Evolutionary conservation across 192 early-diverging fungal species (phyloP).

Genomic region (Coemansia sp.): DNA sequence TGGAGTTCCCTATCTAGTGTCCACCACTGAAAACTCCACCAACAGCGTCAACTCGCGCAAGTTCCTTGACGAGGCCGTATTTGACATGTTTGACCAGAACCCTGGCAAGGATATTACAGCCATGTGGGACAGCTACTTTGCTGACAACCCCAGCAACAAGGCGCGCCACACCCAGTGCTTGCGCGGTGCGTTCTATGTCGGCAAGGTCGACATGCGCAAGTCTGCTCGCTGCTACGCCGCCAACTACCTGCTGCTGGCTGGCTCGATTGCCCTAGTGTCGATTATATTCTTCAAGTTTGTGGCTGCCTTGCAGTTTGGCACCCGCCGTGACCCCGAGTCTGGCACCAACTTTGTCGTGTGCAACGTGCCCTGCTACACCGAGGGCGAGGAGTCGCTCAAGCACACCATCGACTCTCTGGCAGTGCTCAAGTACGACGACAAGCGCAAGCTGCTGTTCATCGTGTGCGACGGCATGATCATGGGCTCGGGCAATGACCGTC

Average conservation of each 20-base stretch:
- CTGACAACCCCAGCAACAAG: conserved; percentile 44
- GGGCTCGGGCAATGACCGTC: conserved; percentile 93
- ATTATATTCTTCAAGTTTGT: conserved; percentile 94
- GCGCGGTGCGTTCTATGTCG: conserved; percentile 80
- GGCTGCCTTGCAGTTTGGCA: conserved; percentile 86
- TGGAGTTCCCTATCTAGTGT: conserved; percentile 47
- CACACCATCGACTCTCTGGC: conserved; percentile 95
- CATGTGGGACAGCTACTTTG: conserved; percentile 57
- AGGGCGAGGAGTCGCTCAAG: conserved; percentile 89
- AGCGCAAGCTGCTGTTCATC: conserved; percentile 94
- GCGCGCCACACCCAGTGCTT: conserved; percentile 68
- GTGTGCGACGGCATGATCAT: conserved; percentile 97
- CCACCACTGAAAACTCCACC: conserved; percentile 39
- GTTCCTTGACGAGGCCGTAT: conserved; percentile 61
- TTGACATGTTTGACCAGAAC: conserved; percentile 63
- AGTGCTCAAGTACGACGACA: conserved; percentile 89
- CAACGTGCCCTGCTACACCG: conserved; percentile 97
- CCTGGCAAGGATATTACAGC: conserved; percentile 64
- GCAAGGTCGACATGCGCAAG: conserved; percentile 80
- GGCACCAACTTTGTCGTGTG: conserved; percentile 89
- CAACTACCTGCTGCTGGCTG: conserved; percentile 79
- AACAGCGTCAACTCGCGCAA: conserved; percentile 39
- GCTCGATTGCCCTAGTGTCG: conserved; percentile 74
- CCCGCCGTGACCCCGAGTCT: conserved; percentile 72
- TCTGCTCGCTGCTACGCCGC: conserved; percentile 75